Evolutionary conservation across 495 filamentous ascomycete genomes (phyloP).

Genomic region (Platismatia glauca): DNA sequence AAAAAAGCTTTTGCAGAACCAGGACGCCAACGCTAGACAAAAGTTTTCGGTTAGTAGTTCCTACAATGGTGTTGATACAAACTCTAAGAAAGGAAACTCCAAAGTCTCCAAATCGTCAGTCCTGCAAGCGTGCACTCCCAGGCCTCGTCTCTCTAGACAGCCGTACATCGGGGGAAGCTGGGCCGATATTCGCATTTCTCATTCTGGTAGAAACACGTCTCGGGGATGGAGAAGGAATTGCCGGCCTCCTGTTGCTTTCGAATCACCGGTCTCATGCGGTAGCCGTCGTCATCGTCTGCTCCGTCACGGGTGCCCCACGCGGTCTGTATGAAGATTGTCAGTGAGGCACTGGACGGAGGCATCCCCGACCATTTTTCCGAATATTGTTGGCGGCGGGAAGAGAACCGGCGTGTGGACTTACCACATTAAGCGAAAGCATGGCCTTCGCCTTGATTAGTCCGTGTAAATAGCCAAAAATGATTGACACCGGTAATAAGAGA

Average conservation of each 20-base stretch:
- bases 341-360: conserved; percentile 1
- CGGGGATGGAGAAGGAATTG: neutral
- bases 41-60: conserved; percentile 9
- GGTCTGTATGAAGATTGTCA: conserved; percentile 32
- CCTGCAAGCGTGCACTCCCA: conserved; percentile 8
- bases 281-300: conserved; percentile 48
- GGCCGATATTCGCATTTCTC: conserved; percentile 12
- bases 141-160: neutral
- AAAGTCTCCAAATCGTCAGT: neutral
- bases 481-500: conserved; percentile 58
- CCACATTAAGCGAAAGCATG: conserved; percentile 58
- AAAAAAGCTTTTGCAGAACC: conserved; percentile 12
- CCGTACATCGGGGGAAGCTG: neutral
- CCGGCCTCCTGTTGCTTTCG: conserved; percentile 22
- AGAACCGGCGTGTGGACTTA: conserved; percentile 33
- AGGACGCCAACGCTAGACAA: conserved; percentile 17
- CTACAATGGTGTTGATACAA: conserved; percentile 10
- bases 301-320: conserved; percentile 52
- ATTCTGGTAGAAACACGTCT: neutral
- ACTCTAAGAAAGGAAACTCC: conserved; percentile 2
- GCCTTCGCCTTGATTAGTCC: conserved; percentile 71
- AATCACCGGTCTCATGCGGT: conserved; percentile 39
- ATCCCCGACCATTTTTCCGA: neutral
- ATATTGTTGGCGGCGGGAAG: neutral
- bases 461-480: conserved; percentile 71